Evolutionary conservation across 768 basidiomycete genomes (phyloP).

Genomic region (Trametes meyenii): DNA sequence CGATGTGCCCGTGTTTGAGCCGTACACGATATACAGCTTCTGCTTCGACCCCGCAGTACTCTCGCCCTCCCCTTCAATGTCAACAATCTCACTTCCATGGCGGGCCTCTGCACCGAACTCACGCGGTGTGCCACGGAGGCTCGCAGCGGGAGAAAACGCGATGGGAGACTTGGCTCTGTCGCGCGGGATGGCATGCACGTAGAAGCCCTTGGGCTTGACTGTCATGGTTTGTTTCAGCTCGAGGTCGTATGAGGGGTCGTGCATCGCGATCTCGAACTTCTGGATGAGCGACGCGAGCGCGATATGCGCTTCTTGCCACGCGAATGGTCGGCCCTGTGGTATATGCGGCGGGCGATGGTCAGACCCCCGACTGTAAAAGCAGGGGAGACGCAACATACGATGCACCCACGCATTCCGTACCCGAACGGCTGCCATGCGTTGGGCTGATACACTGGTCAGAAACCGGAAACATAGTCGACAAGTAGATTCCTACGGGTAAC

Average conservation of each 20-base stretch:
- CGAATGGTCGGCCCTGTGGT: constrained; percentile 43
- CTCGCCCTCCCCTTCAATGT: background rate
- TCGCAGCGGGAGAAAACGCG: constrained; percentile 22
- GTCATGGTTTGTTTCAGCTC: constrained; percentile 48
- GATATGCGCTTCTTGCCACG: constrained; percentile 50
- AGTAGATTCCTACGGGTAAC: constrained; percentile 39
- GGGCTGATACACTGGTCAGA: constrained; percentile 31
- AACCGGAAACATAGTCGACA: background rate
- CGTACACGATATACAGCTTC: constrained; percentile 45
- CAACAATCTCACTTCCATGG: background rate
- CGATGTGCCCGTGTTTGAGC: constrained; percentile 52
- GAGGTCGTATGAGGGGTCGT: constrained; percentile 46
- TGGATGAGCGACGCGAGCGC: constrained; percentile 45
- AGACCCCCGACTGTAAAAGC: background rate
- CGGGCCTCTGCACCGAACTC: background rate
- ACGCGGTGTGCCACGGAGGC: constrained; percentile 12
- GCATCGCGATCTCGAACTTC: constrained; percentile 47
- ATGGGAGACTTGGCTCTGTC: constrained; percentile 19
- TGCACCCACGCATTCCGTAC: constrained; percentile 31
- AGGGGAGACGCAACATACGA: constrained; percentile 21
- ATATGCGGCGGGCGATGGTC: too few relatives aligned
- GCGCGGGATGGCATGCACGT: constrained; percentile 43
- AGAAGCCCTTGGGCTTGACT: constrained; percentile 48
- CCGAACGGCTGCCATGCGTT: constrained; percentile 48
- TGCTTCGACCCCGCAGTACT: constrained; percentile 23